Percentiles rank a stretch among this genome's conserved stretches.
Evolutionary conservation across 2,329 filamentous ascomycete genomes (phyloP).

Genomic region (Daldinia eschscholtzii): DNA sequence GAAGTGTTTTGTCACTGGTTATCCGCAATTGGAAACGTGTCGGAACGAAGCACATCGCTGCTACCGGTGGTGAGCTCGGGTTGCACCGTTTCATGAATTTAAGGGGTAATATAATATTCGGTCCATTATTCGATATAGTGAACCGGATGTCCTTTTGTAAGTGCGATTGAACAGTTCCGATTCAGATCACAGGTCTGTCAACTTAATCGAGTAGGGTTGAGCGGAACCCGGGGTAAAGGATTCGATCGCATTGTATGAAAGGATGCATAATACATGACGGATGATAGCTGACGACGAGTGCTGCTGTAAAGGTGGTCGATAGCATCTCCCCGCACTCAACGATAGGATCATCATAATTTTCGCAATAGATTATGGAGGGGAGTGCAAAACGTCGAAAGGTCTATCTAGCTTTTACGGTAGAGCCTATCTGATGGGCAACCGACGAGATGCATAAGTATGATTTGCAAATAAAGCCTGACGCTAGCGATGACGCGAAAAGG

Average conservation of each 20-base stretch:
- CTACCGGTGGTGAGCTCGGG: slow-evolving; percentile 8
- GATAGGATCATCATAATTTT: slow-evolving; percentile 15
- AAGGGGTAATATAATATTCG: slow-evolving; percentile 21
- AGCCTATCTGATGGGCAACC: slow-evolving; percentile 8
- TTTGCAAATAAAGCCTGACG: slow-evolving; percentile 31
- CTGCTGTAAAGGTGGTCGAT: slow-evolving; percentile 15
- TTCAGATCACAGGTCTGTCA: slow-evolving; percentile 25
- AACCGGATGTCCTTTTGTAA: not conserved
- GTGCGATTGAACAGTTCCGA: slow-evolving; percentile 16
- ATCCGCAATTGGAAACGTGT: slow-evolving; percentile 36
- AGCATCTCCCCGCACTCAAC: slow-evolving; percentile 10
- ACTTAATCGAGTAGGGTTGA: slow-evolving; percentile 31
- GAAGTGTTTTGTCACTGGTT: slow-evolving; percentile 24
- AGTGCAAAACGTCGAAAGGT: slow-evolving; percentile 4
- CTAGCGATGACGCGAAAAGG: slow-evolving; percentile 23
- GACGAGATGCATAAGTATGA: slow-evolving; percentile 20
- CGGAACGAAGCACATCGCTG: slow-evolving; percentile 17
- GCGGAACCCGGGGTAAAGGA: slow-evolving; percentile 36
- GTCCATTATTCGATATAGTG: slow-evolving; percentile 26
- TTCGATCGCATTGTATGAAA: slow-evolving; percentile 27
- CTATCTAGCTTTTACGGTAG: slow-evolving; percentile 11
- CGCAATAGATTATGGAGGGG: slow-evolving; percentile 18
- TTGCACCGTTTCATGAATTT: slow-evolving; percentile 34
- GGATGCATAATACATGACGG: slow-evolving; percentile 20
- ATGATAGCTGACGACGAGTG: slow-evolving; percentile 6